These are phyloP conservation scores for Tolypocladium tundrense DNA, from an alignment of 2,329 filamentous ascomycete species.

Conservation along the genomic window DNA sequence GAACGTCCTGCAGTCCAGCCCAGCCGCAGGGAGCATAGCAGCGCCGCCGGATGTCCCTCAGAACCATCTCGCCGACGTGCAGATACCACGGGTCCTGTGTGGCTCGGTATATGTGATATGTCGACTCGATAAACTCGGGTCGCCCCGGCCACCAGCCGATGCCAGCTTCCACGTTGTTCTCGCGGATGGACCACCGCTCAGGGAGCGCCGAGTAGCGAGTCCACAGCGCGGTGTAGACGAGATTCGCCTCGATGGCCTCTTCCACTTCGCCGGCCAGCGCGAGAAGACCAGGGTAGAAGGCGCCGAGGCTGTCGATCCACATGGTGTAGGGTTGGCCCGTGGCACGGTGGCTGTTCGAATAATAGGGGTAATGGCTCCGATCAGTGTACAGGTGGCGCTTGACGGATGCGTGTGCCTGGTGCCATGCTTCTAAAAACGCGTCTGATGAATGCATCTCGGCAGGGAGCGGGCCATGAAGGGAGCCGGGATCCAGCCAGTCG, in stretches of 20 bases:
- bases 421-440: constrained; percentile 73
- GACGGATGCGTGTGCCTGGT: constrained; percentile 76
- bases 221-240: constrained; percentile 90
- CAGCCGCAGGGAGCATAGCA: constrained; percentile 91
- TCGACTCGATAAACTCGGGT: constrained; percentile 95
- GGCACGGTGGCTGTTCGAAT: constrained; percentile 78
- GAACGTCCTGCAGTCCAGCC: constrained; percentile 78
- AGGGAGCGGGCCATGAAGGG: constrained; percentile 48
- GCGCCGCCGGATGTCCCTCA: constrained; percentile 75
- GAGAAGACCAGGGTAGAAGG: constrained; percentile 87
- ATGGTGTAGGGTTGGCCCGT: constrained; percentile 82
- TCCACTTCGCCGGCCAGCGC: constrained; percentile 81
- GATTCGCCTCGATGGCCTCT: constrained; percentile 80
- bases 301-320: constrained; percentile 94
- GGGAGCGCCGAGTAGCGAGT: constrained; percentile 88
- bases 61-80: constrained; percentile 89
- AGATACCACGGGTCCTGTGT: constrained; percentile 95
- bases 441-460: constrained; percentile 61
- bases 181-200: constrained; percentile 83
- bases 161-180: constrained; percentile 74
- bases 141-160: constrained; percentile 92
- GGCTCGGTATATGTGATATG: constrained; percentile 88
- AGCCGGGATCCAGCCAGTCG: constrained; percentile 53
- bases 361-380: constrained; percentile 71
- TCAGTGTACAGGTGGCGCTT: constrained; percentile 85